phyloP scores from a whole-genome alignment of 805 yeast genomes.

The Debaryomyces tyrocola region DNA sequence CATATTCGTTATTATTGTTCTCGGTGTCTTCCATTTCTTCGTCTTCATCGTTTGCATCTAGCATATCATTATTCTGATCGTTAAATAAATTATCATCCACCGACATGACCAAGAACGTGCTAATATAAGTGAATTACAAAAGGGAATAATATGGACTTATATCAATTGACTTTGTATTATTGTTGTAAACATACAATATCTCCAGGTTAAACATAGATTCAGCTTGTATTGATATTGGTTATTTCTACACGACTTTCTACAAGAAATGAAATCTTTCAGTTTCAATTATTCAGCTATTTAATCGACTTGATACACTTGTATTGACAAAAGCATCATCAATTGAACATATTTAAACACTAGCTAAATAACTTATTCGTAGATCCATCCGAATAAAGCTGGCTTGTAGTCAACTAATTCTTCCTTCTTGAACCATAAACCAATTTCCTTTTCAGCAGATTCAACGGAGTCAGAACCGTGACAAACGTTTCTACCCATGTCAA shows the following conservation, averaged over 20 bases:
- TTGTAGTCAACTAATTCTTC: constrained; percentile 94
- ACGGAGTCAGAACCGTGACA: constrained; percentile 99
- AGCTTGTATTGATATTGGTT: neutral
- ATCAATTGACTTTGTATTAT: neutral
- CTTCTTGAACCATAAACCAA: constrained; percentile 94
- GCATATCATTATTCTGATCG: constrained; percentile 15
- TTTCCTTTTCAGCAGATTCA: constrained; percentile 95
- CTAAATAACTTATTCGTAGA: constrained; percentile 72
- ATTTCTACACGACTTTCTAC: constrained; percentile 1
- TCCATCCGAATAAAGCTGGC: constrained; percentile 81
- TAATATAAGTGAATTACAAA: no score
- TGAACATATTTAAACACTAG: neutral
- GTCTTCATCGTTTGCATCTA: constrained; percentile 15
- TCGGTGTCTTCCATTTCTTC: constrained; percentile 22
- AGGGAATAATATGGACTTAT: neutral
- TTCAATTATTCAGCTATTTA: no score
- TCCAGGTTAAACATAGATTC: neutral
- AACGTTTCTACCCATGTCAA: constrained; percentile 99
- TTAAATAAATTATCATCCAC: constrained; percentile 31
- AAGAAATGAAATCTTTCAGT: no score
- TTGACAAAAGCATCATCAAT: neutral
- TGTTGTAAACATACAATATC: neutral
- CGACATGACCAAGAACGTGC: constrained; percentile 12
- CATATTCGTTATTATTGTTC: constrained; percentile 22
- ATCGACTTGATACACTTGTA: neutral